Evolutionary conservation across 345 rosid genomes (phyloP), one percentile per base, ranked within the genome.

Genomic region (Camelina hispida): DNA sequence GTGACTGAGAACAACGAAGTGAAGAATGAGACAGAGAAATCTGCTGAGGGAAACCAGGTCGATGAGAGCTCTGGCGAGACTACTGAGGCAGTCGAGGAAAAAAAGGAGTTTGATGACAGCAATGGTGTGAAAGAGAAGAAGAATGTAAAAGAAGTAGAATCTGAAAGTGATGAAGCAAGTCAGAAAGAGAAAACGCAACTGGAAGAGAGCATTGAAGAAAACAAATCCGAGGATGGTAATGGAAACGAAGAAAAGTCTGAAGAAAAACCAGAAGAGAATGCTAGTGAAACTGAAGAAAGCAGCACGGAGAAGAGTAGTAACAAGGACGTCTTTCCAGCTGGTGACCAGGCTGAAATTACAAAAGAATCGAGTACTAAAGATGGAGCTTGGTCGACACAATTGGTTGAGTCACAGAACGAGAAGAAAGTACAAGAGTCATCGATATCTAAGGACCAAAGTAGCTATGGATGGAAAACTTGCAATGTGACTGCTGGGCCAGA

Each of bases 401-500:
- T 83, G 35, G 73, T 59, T 22, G 95, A 90, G 80, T 93, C 98
- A 37, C 87, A 85, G 74, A 90, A 88, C 48, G 99, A 90, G 95
- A 92, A 92, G 81, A 80, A 81, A 71, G 68, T 79, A n/a, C 93
- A 84, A 62, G 69, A 56, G 23, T 81, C 91, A 57, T 78, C 86
- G 16, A 38, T 68, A 43, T 72, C 81, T 32, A 79, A 76, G 55
- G 78, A 86, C 32, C 79, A 82, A 60, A 65, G 7, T 59, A 72
- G 50, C 37, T 81, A 85, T 56, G 52, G 64, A 50, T 92, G 99
- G 99, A 95, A 87, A 76, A 66, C 86, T 1, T 95, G 99, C 83
- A 95, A 95, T 75, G 81, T 84, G 56, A 89, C 93, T 61, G 90
- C 94, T 58, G 97, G 97, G 32, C 84, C 96, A 48, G 99, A 95